These are phyloP conservation scores for Pyrus hybrid DNA, from an alignment of 331 rosid genomes.

Conservation along the genomic window DNA sequence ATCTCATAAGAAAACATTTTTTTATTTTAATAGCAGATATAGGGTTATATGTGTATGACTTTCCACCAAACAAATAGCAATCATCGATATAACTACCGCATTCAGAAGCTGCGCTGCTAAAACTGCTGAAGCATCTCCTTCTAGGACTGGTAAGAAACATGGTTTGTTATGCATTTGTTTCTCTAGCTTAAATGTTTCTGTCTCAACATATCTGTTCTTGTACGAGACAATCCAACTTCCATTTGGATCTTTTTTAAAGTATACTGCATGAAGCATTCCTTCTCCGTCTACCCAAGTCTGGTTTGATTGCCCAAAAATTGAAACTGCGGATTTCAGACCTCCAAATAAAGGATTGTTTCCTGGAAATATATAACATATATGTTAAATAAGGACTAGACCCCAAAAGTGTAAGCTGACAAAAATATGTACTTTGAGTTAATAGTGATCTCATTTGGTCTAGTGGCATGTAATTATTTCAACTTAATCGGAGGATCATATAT, in stretches of 20 bases:
- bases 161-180: slow-evolving; percentile 33
- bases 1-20: neutral
- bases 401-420: too few species aligned
- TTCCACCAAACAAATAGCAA: neutral
- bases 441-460: too few species aligned
- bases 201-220: slow-evolving; percentile 48
- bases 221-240: slow-evolving; percentile 31
- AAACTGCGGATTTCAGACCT: slow-evolving; percentile 46
- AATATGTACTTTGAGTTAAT: too few species aligned
- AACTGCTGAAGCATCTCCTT: slow-evolving; percentile 48
- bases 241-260: slow-evolving; percentile 25
- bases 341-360: slow-evolving; percentile 72
- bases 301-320: slow-evolving; percentile 46
- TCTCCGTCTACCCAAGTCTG: slow-evolving; percentile 72
- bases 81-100: slow-evolving; percentile 9
- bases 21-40: neutral
- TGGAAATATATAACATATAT: slow-evolving; percentile 11
- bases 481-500: too few species aligned
- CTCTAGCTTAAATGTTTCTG: slow-evolving; percentile 45
- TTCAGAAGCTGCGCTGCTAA: slow-evolving; percentile 40
- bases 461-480: too few species aligned
- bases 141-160: slow-evolving; percentile 41
- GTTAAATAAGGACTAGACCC: too few species aligned
- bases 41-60: neutral
- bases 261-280: slow-evolving; percentile 70